phyloP scores from a whole-genome alignment of 257 asterid species.

The Nemophila menziesii region DNA sequence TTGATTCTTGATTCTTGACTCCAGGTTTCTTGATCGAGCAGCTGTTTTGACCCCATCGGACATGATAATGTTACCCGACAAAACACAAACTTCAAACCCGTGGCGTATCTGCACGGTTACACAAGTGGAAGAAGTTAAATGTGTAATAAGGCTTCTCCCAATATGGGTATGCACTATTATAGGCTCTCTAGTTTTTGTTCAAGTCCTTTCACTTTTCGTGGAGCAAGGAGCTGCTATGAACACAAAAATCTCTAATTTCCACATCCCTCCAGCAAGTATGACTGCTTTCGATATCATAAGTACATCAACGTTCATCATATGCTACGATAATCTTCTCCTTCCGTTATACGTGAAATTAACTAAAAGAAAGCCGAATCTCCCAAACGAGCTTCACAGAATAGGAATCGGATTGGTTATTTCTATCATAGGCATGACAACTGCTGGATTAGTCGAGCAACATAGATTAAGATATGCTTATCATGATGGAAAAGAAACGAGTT shows the following conservation, averaged over 20 bases:
- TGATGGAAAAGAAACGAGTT: slow-evolving; percentile 36
- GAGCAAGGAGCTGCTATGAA: slow-evolving; percentile 84
- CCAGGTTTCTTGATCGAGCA: slow-evolving; percentile 67
- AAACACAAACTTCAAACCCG: slow-evolving; percentile 42
- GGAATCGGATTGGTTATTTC: slow-evolving; percentile 68
- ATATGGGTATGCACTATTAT: slow-evolving; percentile 78
- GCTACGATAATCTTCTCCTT: slow-evolving; percentile 48
- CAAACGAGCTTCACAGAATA: slow-evolving; percentile 54
- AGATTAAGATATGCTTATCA: slow-evolving; percentile 32
- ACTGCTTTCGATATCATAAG: slow-evolving; percentile 63
- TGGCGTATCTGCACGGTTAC: slow-evolving; percentile 68
- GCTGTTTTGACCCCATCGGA: slow-evolving; percentile 48
- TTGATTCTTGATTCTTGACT: no score
- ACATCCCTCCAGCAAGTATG: slow-evolving; percentile 80
- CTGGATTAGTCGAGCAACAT: slow-evolving; percentile 58
- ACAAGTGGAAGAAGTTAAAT: slow-evolving; percentile 81
- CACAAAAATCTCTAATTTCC: slow-evolving; percentile 31
- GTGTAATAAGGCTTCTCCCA: slow-evolving; percentile 58
- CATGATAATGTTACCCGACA: slow-evolving; percentile 24
- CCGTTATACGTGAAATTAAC: slow-evolving; percentile 48
- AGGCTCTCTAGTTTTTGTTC: slow-evolving; percentile 59
- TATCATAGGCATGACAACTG: slow-evolving; percentile 41
- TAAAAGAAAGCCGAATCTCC: slow-evolving; percentile 40
- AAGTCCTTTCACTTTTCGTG: slow-evolving; percentile 70
- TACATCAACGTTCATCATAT: slow-evolving; percentile 67